Evolutionary conservation across 805 yeast species (phyloP), one percentile per base, ranked within the genome.

Genomic region (Teunomyces stri): DNA sequence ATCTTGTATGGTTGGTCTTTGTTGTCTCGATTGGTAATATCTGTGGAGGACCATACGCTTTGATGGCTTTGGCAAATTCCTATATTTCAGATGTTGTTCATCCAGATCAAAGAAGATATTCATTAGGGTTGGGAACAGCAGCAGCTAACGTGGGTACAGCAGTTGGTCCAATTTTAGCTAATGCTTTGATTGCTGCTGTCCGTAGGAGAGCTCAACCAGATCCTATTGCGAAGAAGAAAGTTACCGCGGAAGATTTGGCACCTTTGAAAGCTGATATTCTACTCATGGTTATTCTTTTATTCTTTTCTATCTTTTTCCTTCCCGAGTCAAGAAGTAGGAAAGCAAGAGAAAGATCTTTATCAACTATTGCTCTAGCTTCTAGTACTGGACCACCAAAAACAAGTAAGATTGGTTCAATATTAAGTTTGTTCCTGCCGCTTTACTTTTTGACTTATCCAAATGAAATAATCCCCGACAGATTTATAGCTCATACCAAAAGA

Each of bases 321-420:
- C 61, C 60, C 9, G 63, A 59, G 35, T 52, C 58, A 7, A 43
- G 62, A n/a, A 44, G 54, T 22, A 28, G 46, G 33, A 33, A 35
- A 33, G 60, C 61, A 6, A 51, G 59, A 18, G 42, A 51, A 13
- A 51, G 48, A 55, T 56, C 62, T 11, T 46, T 60, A 28, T 38
- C 47, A 6, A 40, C 21, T 6, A 16, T 20, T 40, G 43, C 25
- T 27, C 34, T 27, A 16, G 34, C 13, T 6, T 2, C 27, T 20
- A 28, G 9, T 6, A 3, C 25, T 11, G 22, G 25, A 13, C 33
- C 45, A 10, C 9, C 40, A 1, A 18, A 22, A 7, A 9, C n/a
- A n/a, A 22, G 4, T 18, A 43, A 2, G 25, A 9, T 43, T 25
- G 33, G 29, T 39, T 13, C 16, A 18, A 7, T 33, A 18, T 42